Evolutionary conservation across 805 yeast genomes (phyloP), one percentile per base, ranked within the genome.

Genomic region (Priceomyces fermenticarens): DNA sequence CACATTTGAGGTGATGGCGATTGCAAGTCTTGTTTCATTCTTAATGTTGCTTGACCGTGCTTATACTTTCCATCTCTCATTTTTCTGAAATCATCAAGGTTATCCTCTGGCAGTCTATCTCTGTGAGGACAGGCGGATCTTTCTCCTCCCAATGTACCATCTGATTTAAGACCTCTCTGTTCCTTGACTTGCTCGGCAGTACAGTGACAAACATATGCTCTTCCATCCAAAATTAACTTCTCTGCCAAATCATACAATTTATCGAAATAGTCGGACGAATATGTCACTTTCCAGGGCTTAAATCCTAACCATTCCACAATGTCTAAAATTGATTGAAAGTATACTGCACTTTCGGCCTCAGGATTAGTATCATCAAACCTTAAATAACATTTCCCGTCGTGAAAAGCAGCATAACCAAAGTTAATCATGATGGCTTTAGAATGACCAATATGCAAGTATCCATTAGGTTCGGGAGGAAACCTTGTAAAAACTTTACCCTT

Each of bases 1-100:
- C 99, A 93, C 99, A 93, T 93, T 70, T 93, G 99, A 12, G 99
- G 99, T 48, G 88, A 86, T 48, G 97, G 96, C 12, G 93, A 85
- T 7, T 65, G 60, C 48, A 93, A 70, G 57, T 93, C 96, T 73
- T 88, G 97, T 63, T 91, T 91, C 98, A 93, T 93, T 70, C 99
- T 84, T 60, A 93, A 75, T 9, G 89, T 88, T 25, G 96, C 98
- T 64, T 88, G 87, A 50, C 98, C 98, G 32, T 89, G 89, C 51
- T 78, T 73, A 67, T 85, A 93, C 48, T 73, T 71, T 32, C 99
- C 99, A 57, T 88, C 88, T 58, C 84, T 80, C 99, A 93, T 93
- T 43, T 77, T 82, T 61, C 96, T 78, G 66, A 93, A 93, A 62
- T 88, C 90, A 27, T 56, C 58, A 57, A 93, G 73, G 55, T 85